Conservation (phyloP, 257 asterid species). For the Solanum chaucha region DNA sequence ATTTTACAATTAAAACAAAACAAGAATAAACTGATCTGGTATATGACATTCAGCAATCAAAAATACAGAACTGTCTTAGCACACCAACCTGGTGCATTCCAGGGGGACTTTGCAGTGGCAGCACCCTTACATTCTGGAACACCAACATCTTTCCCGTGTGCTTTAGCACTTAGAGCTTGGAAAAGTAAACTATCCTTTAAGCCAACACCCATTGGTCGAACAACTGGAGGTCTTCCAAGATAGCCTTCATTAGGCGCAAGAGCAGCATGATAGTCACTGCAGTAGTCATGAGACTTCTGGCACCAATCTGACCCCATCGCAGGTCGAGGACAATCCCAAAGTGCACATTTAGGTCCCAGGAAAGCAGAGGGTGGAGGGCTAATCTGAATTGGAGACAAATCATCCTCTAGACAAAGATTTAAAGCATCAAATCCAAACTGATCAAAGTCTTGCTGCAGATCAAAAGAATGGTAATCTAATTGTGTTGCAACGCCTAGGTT, state of each 20-base stretch:
- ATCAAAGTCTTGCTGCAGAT: conserved; percentile 54
- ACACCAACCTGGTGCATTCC: conserved; percentile 88
- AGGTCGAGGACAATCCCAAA: conserved; percentile 71
- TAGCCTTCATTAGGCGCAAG: conserved; percentile 81
- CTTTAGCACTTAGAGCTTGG: conserved; percentile 83
- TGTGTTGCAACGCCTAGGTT: conserved; percentile 36
- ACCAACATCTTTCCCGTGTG: conserved; percentile 79
- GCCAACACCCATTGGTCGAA: conserved; percentile 89
- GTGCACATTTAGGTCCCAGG: conserved; percentile 95
- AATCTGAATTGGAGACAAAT: conserved; percentile 35
- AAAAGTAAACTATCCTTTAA: conserved; percentile 87
- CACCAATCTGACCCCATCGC: conserved; percentile 29
- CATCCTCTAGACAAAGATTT: conserved; percentile 41
- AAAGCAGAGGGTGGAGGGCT: conserved; percentile 93
- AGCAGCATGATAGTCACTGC: conserved; percentile 24
- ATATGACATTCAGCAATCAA: neutral
- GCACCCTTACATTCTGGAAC: conserved; percentile 98
- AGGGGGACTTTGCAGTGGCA: conserved; percentile 95
- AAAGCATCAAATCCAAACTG: conserved; percentile 51
- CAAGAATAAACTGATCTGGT: neutral
- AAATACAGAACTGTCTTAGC: neutral
- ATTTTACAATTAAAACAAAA: neutral
- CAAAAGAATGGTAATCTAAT: conserved; percentile 43
- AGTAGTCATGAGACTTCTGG: conserved; percentile 32
- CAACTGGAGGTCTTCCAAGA: conserved; percentile 66